Percentiles rank a stretch among this genome's conserved stretches.
Evolutionary conservation across 768 basidiomycete species (phyloP).

Genomic region (Termitomyces sp.): DNA sequence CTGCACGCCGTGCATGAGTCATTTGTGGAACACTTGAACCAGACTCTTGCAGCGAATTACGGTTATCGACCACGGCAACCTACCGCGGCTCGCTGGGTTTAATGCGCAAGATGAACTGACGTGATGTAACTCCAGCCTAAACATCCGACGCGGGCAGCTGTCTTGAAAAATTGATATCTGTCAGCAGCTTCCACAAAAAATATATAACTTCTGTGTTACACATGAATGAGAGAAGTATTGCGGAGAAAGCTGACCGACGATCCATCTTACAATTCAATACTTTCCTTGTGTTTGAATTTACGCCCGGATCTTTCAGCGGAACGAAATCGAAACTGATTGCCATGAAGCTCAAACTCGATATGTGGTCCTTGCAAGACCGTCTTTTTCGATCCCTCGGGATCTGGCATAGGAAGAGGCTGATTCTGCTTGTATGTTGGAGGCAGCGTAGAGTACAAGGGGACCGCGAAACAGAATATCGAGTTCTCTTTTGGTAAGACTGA

Average conservation of each 20-base stretch:
- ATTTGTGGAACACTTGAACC: neutral
- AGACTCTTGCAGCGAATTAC: neutral
- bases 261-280: constrained; percentile 56
- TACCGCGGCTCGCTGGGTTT: no score
- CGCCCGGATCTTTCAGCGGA: constrained; percentile 74
- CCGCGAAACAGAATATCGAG: constrained; percentile 47
- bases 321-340: constrained; percentile 83
- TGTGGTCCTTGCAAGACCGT: constrained; percentile 63
- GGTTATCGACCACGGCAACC: neutral
- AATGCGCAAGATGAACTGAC: no score
- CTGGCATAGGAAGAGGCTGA: constrained; percentile 23
- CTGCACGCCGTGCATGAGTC: neutral
- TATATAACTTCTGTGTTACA: neutral
- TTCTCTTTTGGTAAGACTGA: constrained; percentile 24
- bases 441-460: constrained; percentile 64
- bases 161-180: no score
- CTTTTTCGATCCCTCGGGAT: constrained; percentile 8
- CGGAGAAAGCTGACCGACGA: no score
- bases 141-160: neutral
- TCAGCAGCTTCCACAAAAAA: no score
- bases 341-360: constrained; percentile 74
- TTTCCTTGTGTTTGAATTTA: constrained; percentile 87
- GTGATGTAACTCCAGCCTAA: no score
- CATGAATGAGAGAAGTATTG: neutral
- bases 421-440: constrained; percentile 25